Evolutionary conservation across 306 rosid genomes (phyloP).

Genomic region (Trifolium fragiferum): DNA sequence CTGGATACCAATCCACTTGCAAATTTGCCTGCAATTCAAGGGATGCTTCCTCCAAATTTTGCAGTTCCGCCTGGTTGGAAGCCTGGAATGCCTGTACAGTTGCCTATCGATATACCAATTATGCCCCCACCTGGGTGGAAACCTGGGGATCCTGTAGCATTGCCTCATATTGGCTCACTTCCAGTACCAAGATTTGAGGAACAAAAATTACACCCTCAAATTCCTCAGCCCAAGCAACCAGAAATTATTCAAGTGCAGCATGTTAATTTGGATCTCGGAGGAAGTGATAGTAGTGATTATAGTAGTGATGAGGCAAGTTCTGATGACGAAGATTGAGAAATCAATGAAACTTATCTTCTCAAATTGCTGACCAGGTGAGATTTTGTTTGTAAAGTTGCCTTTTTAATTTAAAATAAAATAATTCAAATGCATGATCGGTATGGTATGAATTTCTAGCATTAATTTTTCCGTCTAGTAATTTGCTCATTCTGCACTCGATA

Average conservation of each 20-base stretch:
- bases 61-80: slow-evolving; percentile 91
- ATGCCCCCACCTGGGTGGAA: slow-evolving; percentile 96
- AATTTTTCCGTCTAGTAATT: slow-evolving; percentile 4
- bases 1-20: slow-evolving; percentile 54
- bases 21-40: slow-evolving; percentile 67
- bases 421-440: background rate
- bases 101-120: slow-evolving; percentile 72
- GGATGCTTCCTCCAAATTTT: slow-evolving; percentile 75
- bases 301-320: slow-evolving; percentile 86
- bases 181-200: slow-evolving; percentile 67
- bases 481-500: background rate
- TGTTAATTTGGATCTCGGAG: slow-evolving; percentile 89
- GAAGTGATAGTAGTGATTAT: slow-evolving; percentile 86
- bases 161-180: slow-evolving; percentile 71
- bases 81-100: slow-evolving; percentile 92
- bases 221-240: slow-evolving; percentile 64
- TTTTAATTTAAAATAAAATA: background rate
- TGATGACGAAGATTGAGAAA: slow-evolving; percentile 72
- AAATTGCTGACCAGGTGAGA: slow-evolving; percentile 31
- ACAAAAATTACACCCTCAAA: slow-evolving; percentile 56
- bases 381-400: background rate
- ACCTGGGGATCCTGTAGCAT: slow-evolving; percentile 91
- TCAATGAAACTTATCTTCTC: slow-evolving; percentile 21
- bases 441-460: background rate
- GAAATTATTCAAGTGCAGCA: slow-evolving; percentile 87